These are phyloP conservation scores for Aspergillus cavernicola DNA, from an alignment of 495 filamentous ascomycete genomes.

Conservation along the genomic window DNA sequence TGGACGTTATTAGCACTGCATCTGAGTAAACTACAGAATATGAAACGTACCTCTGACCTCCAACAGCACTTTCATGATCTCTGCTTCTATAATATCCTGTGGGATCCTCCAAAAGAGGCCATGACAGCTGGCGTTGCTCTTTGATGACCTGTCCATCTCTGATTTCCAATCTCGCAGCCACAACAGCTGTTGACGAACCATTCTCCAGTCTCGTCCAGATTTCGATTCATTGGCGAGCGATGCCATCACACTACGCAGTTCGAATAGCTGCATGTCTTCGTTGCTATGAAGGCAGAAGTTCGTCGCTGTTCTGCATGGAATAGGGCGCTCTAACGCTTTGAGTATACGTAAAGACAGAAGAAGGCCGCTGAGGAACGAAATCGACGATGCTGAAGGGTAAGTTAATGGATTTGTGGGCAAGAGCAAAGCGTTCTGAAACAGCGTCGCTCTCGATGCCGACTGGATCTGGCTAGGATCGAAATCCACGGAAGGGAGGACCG, in stretches of 20 bases:
- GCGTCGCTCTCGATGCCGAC: conserved; percentile 40
- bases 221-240: conserved; percentile 47
- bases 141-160: conserved; percentile 35
- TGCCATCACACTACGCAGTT: conserved; percentile 61
- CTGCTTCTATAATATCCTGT: conserved; percentile 61
- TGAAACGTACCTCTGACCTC: conserved; percentile 58
- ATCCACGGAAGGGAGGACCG: conserved; percentile 27
- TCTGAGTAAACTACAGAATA: no score
- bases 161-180: conserved; percentile 82
- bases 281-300: conserved; percentile 40
- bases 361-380: conserved; percentile 62
- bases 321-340: conserved; percentile 53
- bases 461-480: conserved; percentile 37
- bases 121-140: conserved; percentile 28
- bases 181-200: conserved; percentile 61
- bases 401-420: conserved; percentile 63
- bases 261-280: conserved; percentile 61
- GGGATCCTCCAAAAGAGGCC: conserved; percentile 72
- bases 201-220: conserved; percentile 66
- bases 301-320: conserved; percentile 52
- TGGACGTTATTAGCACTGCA: conserved; percentile 28
- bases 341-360: conserved; percentile 66
- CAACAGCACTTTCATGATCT: conserved; percentile 71
- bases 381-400: conserved; percentile 53
- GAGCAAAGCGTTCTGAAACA: conserved; percentile 57